These are phyloP conservation scores for Boletus sensibilis DNA, from an alignment of 768 basidiomycete genomes.

Conservation along the genomic window DNA sequence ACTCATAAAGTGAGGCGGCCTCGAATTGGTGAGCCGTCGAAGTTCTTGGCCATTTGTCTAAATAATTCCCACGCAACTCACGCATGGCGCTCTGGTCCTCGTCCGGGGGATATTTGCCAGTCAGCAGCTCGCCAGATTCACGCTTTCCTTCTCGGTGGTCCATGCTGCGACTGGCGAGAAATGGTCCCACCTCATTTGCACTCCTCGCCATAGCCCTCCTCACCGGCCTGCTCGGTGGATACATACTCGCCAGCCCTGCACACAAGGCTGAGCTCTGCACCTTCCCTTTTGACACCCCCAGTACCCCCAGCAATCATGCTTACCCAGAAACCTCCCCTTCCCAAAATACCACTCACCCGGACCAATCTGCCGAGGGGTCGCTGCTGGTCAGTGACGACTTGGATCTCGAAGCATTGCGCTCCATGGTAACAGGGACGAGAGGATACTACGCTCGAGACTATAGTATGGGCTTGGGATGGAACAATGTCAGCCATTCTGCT, in stretches of 20 bases:
- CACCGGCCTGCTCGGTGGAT: conserved; percentile 27
- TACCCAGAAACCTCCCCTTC: background rate
- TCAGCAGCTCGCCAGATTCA: conserved; percentile 12
- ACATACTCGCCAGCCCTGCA: conserved; percentile 20
- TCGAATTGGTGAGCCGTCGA: too few relatives aligned
- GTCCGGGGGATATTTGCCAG: conserved; percentile 22
- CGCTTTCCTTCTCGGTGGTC: conserved; percentile 7
- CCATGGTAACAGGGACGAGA: conserved; percentile 37
- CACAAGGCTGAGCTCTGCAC: conserved; percentile 18
- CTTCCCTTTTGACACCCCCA: conserved; percentile 14
- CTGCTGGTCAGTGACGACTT: conserved; percentile 23
- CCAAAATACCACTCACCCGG: background rate
- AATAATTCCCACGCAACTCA: too few relatives aligned
- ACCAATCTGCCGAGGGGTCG: conserved; percentile 1
- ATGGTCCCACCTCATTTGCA: conserved; percentile 10
- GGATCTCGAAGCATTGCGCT: conserved; percentile 33
- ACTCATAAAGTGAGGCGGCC: too few relatives aligned
- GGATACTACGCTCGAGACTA: conserved; percentile 47
- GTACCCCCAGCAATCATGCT: background rate
- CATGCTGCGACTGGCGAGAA: conserved; percentile 17
- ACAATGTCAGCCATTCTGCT: conserved; percentile 38
- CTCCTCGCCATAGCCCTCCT: conserved; percentile 24
- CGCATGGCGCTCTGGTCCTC: conserved; percentile 14
- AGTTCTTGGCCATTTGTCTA: too few relatives aligned
- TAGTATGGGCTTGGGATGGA: conserved; percentile 46